phyloP scores from a whole-genome alignment of 371 early-diverging fungal species.

The Actinomortierella wolfii region DNA sequence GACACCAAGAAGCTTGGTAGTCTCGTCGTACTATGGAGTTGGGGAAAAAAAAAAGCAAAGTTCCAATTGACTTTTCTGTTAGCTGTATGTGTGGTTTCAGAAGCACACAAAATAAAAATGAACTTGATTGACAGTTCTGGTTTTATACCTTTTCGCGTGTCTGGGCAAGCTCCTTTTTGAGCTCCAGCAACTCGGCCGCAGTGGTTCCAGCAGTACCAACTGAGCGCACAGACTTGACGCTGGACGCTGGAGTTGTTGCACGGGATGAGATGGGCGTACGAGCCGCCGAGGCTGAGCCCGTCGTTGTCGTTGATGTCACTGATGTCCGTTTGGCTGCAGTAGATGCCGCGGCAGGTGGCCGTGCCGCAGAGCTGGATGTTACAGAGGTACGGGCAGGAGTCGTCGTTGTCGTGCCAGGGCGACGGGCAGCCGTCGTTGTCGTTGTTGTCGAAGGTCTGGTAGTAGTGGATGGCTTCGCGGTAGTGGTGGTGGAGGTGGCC shows the following conservation, averaged over 20 bases:
- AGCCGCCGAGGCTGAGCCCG: conserved; percentile 5
- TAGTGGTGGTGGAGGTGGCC: conserved; percentile 5
- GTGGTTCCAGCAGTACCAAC: conserved; percentile 9
- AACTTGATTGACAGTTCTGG: background rate
- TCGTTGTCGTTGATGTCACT: conserved; percentile 4
- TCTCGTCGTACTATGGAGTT: conserved; percentile 29
- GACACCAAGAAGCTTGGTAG: conserved; percentile 20
- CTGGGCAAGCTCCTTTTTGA: conserved; percentile 39
- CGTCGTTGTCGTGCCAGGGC: conserved; percentile 26
- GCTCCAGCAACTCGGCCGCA: conserved; percentile 32
- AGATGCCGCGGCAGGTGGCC: conserved; percentile 2
- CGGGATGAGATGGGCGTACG: conserved; percentile 11
- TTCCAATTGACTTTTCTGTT: no score
- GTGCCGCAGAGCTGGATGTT: conserved; percentile 3
- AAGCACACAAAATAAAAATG: background rate
- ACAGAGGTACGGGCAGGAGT: conserved; percentile 27
- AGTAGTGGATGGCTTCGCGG: background rate
- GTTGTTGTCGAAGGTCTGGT: conserved; percentile 8
- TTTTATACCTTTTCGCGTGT: conserved; percentile 34
- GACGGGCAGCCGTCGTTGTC: conserved; percentile 28
- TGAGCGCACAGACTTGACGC: conserved; percentile 31
- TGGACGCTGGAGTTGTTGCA: conserved; percentile 23
- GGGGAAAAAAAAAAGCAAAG: background rate
- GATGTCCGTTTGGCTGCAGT: conserved; percentile 18
- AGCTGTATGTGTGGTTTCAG: no score